These are phyloP conservation scores for Atalantia buxifolia DNA, from an alignment of 345 rosid species.

Conservation along the genomic window DNA sequence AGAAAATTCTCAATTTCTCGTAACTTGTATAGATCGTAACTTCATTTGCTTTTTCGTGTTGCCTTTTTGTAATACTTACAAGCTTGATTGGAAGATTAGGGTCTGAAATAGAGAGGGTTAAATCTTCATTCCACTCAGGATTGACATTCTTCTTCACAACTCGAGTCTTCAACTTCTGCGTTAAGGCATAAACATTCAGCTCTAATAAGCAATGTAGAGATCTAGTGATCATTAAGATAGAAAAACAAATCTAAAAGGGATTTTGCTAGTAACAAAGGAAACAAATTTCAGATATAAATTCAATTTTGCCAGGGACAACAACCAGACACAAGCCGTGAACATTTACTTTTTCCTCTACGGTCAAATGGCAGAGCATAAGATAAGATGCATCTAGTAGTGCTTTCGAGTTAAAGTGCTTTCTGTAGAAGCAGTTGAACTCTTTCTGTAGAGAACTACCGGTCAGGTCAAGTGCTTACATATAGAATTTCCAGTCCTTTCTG, in stretches of 20 bases:
- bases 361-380: neutral
- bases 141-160: conserved; percentile 57
- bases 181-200: neutral
- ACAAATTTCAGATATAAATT: neutral
- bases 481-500: neutral
- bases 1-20: neutral
- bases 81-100: conserved; percentile 56
- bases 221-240: neutral
- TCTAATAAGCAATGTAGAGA: neutral
- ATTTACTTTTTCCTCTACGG: neutral
- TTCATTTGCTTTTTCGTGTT: neutral
- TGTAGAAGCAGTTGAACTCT: neutral
- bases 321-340: neutral
- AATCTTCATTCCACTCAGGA: conserved; percentile 82
- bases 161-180: conserved; percentile 78
- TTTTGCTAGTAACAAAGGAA: neutral
- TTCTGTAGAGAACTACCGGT: neutral
- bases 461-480: neutral
- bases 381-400: neutral
- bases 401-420: neutral
- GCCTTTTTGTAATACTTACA: conserved; percentile 37
- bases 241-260: neutral
- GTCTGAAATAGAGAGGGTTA: conserved; percentile 70
- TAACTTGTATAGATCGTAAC: neutral
- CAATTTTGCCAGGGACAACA: neutral